Base-by-base conservation (phyloP, 306 rosid species). In the Prunus campanulata region DNA sequence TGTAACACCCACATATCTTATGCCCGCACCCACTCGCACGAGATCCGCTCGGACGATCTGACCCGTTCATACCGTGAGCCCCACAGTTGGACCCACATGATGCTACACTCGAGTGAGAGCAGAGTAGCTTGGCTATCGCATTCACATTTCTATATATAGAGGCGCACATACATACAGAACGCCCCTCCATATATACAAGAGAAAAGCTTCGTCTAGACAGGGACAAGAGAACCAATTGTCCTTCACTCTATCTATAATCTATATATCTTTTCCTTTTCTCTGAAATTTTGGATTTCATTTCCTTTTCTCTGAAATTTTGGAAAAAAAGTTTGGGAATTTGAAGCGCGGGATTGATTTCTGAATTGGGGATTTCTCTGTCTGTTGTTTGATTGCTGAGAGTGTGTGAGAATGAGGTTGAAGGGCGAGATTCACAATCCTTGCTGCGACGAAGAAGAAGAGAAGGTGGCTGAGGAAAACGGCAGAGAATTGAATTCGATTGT, bases 381-480 rank as follows among this genome's bases (percentile, higher is more conserved):
- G 6, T 32, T 42, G n/a, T 32, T 32, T 6, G 25, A 60, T 19
- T 14, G 9, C 49, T 11, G 2, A 25, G 30, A 20, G 44, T 0
- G 63, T 1, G 51, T 12, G 46, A 27, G 12, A 51, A 81, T 81
- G 84, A 81, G 81, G 74, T 61, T 81, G 64, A 70, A 76, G 24
- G 81, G 84, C 2, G 77, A 75, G 73, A 54, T 35, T 54, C 30
- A 20, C 11, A 39, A 3, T 39, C 48, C 22, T n/a, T 64, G 68
- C 8, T 3, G 6, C 68, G 48, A 35, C 48, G 44, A 10, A 11
- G 27, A 44, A 6, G 78, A 49, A 25, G 84, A 75, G 30, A 72
- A 70, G 20, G 76, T 25, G 30, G 35, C 20, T 24, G 46, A 14
- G 52, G 68, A 61, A 80, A 9, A 60, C 52, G 66, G 62, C 67